Conservation (phyloP, 2,329 filamentous ascomycete genomes). For the Cordyceps tenuipes region DNA sequence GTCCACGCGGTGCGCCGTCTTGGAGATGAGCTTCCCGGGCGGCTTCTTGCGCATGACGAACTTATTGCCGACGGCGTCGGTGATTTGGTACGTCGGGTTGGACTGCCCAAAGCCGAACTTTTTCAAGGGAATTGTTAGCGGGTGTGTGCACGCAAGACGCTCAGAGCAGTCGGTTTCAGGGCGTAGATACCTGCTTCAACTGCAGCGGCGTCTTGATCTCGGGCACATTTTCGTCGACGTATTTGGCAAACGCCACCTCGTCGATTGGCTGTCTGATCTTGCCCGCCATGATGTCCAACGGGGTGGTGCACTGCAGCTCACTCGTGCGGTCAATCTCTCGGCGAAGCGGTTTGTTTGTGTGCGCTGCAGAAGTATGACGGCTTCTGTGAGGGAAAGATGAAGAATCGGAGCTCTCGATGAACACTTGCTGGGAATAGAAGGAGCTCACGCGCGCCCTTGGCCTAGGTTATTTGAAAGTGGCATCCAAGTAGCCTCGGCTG, state of each 20-base stretch:
- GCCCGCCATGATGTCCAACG: slow-evolving; percentile 61
- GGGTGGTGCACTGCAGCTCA: neutral
- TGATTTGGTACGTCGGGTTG: slow-evolving; percentile 93
- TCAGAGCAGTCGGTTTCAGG: neutral
- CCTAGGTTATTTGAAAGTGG: neutral
- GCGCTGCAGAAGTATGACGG: too few relatives aligned
- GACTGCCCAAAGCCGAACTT: slow-evolving; percentile 97
- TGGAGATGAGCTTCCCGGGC: slow-evolving; percentile 84
- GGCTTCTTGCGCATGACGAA: slow-evolving; percentile 97
- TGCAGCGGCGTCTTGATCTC: slow-evolving; percentile 75
- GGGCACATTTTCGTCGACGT: slow-evolving; percentile 70
- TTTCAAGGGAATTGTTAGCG: slow-evolving; percentile 29
- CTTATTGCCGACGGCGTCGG: slow-evolving; percentile 56
- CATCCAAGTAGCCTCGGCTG: slow-evolving; percentile 1
- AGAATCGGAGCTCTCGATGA: neutral
- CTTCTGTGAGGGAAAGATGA: neutral
- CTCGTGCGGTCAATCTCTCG: neutral
- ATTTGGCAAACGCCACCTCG: slow-evolving; percentile 66
- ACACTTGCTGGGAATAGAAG: neutral
- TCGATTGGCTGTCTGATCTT: slow-evolving; percentile 86
- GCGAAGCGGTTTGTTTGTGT: too few relatives aligned
- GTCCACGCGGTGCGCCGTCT: slow-evolving; percentile 93
- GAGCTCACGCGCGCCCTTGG: neutral
- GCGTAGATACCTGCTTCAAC: slow-evolving; percentile 66
- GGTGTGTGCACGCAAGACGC: neutral